Base-by-base conservation (phyloP, 371 early-diverging fungal species). In the Rhizopus delemar region DNA sequence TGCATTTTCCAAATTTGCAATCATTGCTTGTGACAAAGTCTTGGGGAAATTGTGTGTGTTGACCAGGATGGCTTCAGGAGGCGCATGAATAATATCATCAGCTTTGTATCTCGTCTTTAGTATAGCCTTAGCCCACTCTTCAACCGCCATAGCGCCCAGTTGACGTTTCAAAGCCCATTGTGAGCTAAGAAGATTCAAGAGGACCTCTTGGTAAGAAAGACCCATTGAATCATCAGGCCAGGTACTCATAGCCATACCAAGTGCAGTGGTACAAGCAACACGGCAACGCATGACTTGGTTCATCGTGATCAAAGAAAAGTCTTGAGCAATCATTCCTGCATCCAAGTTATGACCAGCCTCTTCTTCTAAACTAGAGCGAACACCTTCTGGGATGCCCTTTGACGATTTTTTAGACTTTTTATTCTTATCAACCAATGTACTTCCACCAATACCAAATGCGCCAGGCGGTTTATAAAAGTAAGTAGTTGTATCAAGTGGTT, bases 321-420 rank as follows among this genome's bases (percentile, higher is more conserved):
- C 98, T 65, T 96, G 96, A 53, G 83, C 80, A 33, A 93, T 78
- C 94, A 98, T 95, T 12, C 93, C 94, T 16, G 86, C 77, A 65
- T 98, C 98, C 45, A 95, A 81, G 57, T 90, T 90, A 63, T 89
- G 87, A 5, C 78, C 71, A 2, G 62, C 46, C 8, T 70, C 77
- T 39, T 65, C 50, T 7, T 38, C 38, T 3, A 45, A 38, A 2
- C n/a, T 51, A 9, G 8, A 59, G 28, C 50, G 53, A 32, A 59
- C 59, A 46, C 35, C 36, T 41, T 70, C 52, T 52, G 60, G 28
- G 31, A 53, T 31, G 59, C 57, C 49, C 53, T 61, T 52, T 41
- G 59, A 9, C 63, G 63, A 8, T 60, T 66, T 41, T 41, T 60
- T 53, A 9, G 70, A 66, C 7, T 64, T 56, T 51, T 60, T 63